Evolutionary conservation across 176 grass and related monocot genomes (phyloP), one percentile per base, ranked within the genome.

Genomic region (Pharus latifolius): DNA sequence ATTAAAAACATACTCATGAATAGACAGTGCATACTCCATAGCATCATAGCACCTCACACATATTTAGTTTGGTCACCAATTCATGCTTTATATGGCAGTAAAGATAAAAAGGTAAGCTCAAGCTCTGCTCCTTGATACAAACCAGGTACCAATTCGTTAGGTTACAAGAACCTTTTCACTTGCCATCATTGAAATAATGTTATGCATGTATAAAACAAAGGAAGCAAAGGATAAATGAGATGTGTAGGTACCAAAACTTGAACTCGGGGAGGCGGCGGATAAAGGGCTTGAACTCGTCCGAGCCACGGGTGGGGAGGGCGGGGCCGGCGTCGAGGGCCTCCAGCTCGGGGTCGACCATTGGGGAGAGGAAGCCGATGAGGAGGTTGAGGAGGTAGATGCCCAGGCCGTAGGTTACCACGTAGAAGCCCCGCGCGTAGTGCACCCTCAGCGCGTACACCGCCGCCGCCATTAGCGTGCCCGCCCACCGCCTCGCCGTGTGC

Each of bases 191-290:
- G n/a, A n/a, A n/a, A n/a, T n/a, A n/a, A n/a, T n/a, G n/a, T n/a
- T n/a, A n/a, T n/a, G n/a, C n/a, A n/a, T n/a, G n/a, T n/a, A n/a
- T n/a, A n/a, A n/a, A n/a, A n/a, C n/a, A n/a, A n/a, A n/a, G n/a
- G n/a, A n/a, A n/a, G n/a, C n/a, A n/a, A n/a, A n/a, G n/a, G n/a
- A n/a, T n/a, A n/a, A n/a, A n/a, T n/a, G n/a, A n/a, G n/a, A n/a
- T n/a, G n/a, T n/a, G n/a, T n/a, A n/a, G n/a, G n/a, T 90, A 98
- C 94, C 94, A 98, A 75, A 98, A 98, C 69, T 93, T 93, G 78
- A 98, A 98, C 87, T 93, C 94, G 1, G 95, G 95, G 35, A 98
- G 86, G 26, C 95, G 86, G 27, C 95, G 86, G 54, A 98, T 63
- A 65, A 98, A 98, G 11, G 95, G 95, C 72, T 88, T 98, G 82